A percentile compares a stretch with the other conserved stretches of the same genome.
Evolutionary conservation across 2,329 filamentous ascomycete genomes (phyloP).

Genomic region (Aureobasidium uvarum): DNA sequence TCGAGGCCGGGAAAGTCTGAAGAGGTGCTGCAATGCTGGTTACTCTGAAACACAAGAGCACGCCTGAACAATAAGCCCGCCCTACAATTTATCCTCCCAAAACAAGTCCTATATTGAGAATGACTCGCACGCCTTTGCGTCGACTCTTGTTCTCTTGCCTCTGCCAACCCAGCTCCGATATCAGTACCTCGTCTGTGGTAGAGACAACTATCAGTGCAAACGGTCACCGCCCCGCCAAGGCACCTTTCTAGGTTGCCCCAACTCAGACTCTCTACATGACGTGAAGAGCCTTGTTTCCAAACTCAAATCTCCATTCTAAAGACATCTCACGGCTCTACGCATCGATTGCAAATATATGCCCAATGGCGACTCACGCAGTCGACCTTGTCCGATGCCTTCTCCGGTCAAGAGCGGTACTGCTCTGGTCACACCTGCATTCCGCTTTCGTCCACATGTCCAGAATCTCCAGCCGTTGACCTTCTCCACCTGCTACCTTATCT

Average conservation of each 20-base stretch:
- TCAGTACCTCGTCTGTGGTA: neutral
- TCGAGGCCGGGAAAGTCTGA: constrained; percentile 7
- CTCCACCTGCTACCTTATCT: neutral
- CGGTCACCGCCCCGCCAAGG: constrained; percentile 2
- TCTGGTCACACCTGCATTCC: constrained; percentile 14
- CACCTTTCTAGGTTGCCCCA: neutral
- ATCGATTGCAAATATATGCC: neutral
- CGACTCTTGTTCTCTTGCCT: neutral
- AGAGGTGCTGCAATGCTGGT: neutral
- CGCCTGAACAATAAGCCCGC: constrained; percentile 6
- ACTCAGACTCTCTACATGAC: neutral
- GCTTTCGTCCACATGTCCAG: constrained; percentile 13
- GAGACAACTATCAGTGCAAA: constrained; percentile 15
- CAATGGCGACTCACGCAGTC: neutral
- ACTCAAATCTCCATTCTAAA: neutral
- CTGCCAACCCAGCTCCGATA: neutral
- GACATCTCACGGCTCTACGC: neutral
- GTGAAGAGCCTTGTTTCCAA: neutral
- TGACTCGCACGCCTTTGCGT: neutral
- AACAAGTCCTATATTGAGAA: constrained; percentile 1
- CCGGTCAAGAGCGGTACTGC: neutral
- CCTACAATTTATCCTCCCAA: constrained; percentile 7
- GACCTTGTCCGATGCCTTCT: neutral
- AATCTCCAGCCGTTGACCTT: constrained; percentile 5
- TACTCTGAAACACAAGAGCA: constrained; percentile 10